phyloP scores from a whole-genome alignment of 2,329 filamentous ascomycete species.

The Diplocarpon mali region DNA sequence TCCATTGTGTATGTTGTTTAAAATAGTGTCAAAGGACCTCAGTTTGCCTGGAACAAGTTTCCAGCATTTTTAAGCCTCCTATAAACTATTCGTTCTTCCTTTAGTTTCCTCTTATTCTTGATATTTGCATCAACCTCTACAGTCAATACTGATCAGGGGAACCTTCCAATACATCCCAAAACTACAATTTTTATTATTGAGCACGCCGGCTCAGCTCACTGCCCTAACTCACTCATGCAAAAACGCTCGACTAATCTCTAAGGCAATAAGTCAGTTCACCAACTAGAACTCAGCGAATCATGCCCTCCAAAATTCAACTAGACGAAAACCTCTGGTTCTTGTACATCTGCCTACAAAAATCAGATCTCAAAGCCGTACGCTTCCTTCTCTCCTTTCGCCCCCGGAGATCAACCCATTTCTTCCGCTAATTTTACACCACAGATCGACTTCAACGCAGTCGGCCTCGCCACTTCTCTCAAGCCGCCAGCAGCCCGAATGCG shows the following conservation, averaged over 20 bases:
- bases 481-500: constrained; percentile 30
- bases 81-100: background rate
- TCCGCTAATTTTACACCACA: background rate
- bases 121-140: background rate
- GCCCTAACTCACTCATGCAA: too few species aligned
- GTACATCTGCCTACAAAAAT: constrained; percentile 31
- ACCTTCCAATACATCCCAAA: constrained; percentile 3
- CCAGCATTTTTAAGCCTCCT: background rate
- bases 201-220: background rate
- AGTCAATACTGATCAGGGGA: background rate
- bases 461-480: constrained; percentile 27
- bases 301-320: constrained; percentile 30
- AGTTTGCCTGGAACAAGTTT: background rate
- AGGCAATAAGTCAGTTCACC: too few species aligned
- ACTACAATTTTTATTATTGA: background rate
- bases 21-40: background rate
- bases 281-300: constrained; percentile 7
- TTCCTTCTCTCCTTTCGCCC: background rate
- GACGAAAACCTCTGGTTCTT: constrained; percentile 33
- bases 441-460: constrained; percentile 32
- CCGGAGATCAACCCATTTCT: background rate
- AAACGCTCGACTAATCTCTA: too few species aligned
- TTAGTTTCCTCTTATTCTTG: background rate
- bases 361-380: constrained; percentile 28
- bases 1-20: background rate